phyloP scores from a whole-genome alignment of 2,329 filamentous ascomycete species.

The Xylogone sp. region DNA sequence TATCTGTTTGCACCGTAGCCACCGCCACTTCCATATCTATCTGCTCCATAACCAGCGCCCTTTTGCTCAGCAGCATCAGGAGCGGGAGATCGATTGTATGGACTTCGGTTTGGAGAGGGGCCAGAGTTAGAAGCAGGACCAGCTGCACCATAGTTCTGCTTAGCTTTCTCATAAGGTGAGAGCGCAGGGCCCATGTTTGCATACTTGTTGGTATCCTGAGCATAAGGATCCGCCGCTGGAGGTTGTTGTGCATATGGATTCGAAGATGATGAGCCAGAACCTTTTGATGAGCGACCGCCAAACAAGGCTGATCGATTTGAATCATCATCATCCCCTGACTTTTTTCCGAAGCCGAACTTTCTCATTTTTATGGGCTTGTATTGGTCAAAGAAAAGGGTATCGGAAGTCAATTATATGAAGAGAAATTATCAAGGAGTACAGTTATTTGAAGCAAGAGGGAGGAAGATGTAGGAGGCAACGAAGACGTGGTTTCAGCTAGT shows the following conservation, averaged over 20 bases:
- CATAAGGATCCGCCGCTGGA: conserved; percentile 53
- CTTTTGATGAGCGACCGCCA: conserved; percentile 42
- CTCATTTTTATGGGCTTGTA: conserved; percentile 40
- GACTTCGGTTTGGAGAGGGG: conserved; percentile 26
- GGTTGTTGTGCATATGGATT: conserved; percentile 29
- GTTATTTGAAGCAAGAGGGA: neutral
- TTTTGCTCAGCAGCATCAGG: conserved; percentile 19
- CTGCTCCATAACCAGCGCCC: conserved; percentile 46
- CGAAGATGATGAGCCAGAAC: conserved; percentile 33
- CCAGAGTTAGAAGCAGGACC: conserved; percentile 32
- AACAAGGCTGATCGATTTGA: conserved; percentile 48
- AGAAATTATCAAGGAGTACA: neutral
- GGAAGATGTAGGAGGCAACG: neutral
- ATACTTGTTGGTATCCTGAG: conserved; percentile 52
- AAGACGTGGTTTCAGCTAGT: neutral
- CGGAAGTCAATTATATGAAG: no score
- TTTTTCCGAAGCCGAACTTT: conserved; percentile 58
- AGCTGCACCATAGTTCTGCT: conserved; percentile 22
- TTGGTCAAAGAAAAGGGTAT: no score
- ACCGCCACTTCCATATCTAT: conserved; percentile 46
- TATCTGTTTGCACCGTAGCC: conserved; percentile 54
- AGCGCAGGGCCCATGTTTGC: conserved; percentile 38
- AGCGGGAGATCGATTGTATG: conserved; percentile 13
- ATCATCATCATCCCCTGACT: conserved; percentile 45
- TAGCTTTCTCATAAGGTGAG: conserved; percentile 20